These are phyloP conservation scores for Penicillium rolfsii DNA, from an alignment of 2,329 filamentous ascomycete species.

Conservation along the genomic window DNA sequence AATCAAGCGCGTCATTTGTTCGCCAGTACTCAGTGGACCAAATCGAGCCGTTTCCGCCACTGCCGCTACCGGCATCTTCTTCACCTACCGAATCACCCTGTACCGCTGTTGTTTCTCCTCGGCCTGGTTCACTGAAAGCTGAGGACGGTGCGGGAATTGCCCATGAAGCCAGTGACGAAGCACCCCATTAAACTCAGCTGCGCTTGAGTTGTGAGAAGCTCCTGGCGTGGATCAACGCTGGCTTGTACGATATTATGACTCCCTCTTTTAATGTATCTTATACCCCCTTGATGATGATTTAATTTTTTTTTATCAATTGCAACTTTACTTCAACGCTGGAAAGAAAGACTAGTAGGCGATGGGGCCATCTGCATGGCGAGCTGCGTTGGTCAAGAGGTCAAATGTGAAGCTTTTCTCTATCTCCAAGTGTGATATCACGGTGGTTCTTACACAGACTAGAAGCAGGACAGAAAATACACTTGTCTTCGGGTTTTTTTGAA, in stretches of 20 bases:
- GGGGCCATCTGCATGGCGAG: background rate
- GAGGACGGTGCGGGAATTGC: constrained; percentile 2
- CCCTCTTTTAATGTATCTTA: constrained; percentile 12
- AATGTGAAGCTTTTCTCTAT: background rate
- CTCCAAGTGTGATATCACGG: background rate
- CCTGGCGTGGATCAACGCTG: background rate
- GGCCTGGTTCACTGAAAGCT: constrained; percentile 12
- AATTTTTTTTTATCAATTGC: background rate
- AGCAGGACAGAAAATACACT: background rate
- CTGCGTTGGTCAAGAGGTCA: background rate
- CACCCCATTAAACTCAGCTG: constrained; percentile 3
- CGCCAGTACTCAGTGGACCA: constrained; percentile 23
- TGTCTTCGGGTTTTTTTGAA: background rate
- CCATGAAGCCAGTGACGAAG: background rate
- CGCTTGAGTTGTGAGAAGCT: background rate
- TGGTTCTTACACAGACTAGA: background rate
- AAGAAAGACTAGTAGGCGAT: background rate
- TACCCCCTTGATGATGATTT: constrained; percentile 16
- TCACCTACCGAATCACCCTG: constrained; percentile 10
- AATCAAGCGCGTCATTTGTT: constrained; percentile 21
- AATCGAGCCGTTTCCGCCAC: constrained; percentile 42
- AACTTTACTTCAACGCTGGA: background rate
- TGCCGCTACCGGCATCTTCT: constrained; percentile 22
- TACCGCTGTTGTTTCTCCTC: constrained; percentile 13
- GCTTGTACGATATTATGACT: constrained; percentile 19